Base-by-base conservation (phyloP, 2,329 filamentous ascomycete species). In the Delphinella strobiligena region DNA sequence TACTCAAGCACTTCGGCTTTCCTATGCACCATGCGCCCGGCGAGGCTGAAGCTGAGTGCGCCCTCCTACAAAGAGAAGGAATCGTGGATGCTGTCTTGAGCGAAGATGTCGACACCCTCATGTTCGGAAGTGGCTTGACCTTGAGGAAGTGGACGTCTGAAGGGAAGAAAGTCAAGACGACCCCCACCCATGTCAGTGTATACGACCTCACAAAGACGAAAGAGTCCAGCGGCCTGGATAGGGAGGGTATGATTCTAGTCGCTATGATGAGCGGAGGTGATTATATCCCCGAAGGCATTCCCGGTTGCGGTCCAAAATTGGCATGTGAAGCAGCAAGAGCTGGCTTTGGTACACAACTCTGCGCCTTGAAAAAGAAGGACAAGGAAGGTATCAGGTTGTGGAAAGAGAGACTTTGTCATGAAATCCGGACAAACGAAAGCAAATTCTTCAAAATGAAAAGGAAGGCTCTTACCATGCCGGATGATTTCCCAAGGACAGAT, bases 211-310 rank as follows among this genome's bases (percentile, higher is more conserved):
- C 69, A 9, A 66, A 72, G 29, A 73, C 78, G 0, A 68, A 68
- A 49, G 59, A 62, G 42, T 65, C 60, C 1, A 67, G 72, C 1
- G 81, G 80, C 0, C 65, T 96, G 34, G 84, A 88, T 52, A 71
- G 82, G 15, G 79, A 91, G 46, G 89, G 87, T 0, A 93, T 98
- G 88, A 81, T 96, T 16, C 64, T 98, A 10, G 82, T 96, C 15
- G 91, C 91, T 1, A 66, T 98, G 45, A 87, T 98, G 74, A 95
- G 88, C 50, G 91, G 91, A 5, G 91, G 91, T 5, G 91, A 98
- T 59, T 98, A 98, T 51, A 68, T 89, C 1, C 84, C 88, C 0
- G 83, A 86, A 40, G 91, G 91, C 0, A 80, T 98, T 12, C 78
- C 83, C 0, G 82, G 84, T 3, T 93, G 88, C 50, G 91, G 91